Evolutionary conservation across 2,329 filamentous ascomycete species (phyloP).

Genomic region (Sarocladium kiliense): DNA sequence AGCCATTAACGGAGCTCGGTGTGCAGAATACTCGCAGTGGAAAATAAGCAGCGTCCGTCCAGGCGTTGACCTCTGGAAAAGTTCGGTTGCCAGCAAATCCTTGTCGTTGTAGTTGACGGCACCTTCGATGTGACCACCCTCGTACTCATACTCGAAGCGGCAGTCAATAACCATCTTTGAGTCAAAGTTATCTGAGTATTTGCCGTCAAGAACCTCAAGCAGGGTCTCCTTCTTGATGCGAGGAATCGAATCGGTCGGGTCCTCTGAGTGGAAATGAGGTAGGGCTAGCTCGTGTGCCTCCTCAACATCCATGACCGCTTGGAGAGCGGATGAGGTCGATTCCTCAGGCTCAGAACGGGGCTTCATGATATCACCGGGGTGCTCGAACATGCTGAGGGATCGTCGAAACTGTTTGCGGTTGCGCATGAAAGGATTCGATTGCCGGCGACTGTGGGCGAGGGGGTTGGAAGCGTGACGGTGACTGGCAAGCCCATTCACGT

Average conservation of each 20-base stretch:
- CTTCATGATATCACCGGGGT: constrained; percentile 82
- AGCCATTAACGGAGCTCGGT: constrained; percentile 93
- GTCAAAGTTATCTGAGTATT: constrained; percentile 70
- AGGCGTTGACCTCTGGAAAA: constrained; percentile 65
- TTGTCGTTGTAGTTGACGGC: constrained; percentile 98
- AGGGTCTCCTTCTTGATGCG: constrained; percentile 80
- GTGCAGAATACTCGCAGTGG: constrained; percentile 97
- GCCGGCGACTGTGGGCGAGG: constrained; percentile 63
- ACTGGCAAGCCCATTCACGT: constrained; percentile 34
- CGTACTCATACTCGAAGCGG: constrained; percentile 97
- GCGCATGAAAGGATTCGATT: constrained; percentile 65
- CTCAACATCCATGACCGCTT: constrained; percentile 80
- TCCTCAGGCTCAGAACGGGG: constrained; percentile 58
- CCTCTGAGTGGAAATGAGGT: constrained; percentile 78
- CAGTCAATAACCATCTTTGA: constrained; percentile 89
- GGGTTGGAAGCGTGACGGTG: constrained; percentile 72
- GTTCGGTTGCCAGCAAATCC: constrained; percentile 71
- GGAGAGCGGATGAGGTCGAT: constrained; percentile 42
- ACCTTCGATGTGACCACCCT: constrained; percentile 89
- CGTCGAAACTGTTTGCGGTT: constrained; percentile 86
- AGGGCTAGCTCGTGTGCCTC: constrained; percentile 68
- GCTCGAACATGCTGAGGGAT: constrained; percentile 97
- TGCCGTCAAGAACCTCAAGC: constrained; percentile 80
- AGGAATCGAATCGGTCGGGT: constrained; percentile 79
- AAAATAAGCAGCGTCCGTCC: constrained; percentile 80